Evolutionary conservation across 2,329 filamentous ascomycete species (phyloP).

Genomic region (Fusarium pininemorale): DNA sequence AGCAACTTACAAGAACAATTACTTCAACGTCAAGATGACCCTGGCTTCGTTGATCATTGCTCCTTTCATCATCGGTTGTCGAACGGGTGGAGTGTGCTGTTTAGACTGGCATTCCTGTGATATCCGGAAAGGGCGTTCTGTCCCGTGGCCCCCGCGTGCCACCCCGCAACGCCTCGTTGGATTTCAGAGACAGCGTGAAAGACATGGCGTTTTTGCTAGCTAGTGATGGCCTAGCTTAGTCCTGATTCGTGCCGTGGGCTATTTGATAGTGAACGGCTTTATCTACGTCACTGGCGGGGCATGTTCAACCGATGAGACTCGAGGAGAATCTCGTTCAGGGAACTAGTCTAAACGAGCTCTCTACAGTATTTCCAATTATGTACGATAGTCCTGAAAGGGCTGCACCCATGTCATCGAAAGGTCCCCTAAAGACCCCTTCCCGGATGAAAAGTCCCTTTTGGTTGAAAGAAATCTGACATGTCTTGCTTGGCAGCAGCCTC

Average conservation of each 20-base stretch:
- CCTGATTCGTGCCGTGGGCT: too few relatives aligned
- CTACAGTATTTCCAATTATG: accelerated
- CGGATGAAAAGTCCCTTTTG: not conserved
- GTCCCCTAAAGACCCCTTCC: not conserved
- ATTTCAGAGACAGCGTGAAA: not conserved
- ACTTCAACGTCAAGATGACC: not conserved
- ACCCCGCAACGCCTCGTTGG: not conserved
- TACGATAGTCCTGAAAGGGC: not conserved
- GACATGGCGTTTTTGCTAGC: not conserved
- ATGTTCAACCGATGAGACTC: not conserved
- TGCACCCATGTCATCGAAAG: not conserved
- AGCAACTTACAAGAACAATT: conserved; percentile 4
- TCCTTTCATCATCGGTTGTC: not conserved
- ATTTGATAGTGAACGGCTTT: not conserved
- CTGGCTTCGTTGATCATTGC: not conserved
- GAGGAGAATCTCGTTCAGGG: too few relatives aligned
- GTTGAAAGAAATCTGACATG: not conserved
- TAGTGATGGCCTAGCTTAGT: too few relatives aligned
- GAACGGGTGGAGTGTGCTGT: not conserved
- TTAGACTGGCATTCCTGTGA: not conserved
- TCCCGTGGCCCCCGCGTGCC: not conserved
- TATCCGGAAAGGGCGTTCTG: not conserved
- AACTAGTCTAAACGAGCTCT: too few relatives aligned
- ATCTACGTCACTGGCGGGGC: not conserved
- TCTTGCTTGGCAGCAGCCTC: not conserved